Evolutionary conservation across 176 grass and related monocot species (phyloP).

Genomic region (Triticum turgidum): DNA sequence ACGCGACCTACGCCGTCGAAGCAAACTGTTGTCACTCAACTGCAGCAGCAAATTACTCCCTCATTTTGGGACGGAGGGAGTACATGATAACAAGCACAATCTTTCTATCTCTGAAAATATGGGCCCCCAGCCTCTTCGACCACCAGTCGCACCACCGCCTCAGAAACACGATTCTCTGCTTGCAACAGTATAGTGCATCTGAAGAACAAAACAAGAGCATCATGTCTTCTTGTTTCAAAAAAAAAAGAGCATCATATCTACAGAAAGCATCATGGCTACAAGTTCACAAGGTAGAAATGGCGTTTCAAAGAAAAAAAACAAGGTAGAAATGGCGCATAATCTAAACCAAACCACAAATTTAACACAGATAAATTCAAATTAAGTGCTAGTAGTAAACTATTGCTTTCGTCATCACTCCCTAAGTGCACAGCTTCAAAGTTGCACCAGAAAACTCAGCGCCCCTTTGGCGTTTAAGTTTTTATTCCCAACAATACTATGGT

Average conservation of each 20-base stretch:
- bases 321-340: neutral
- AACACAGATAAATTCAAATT: conserved; percentile 5
- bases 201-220: conserved; percentile 50
- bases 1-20: neutral
- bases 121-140: neutral
- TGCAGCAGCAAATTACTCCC: neutral
- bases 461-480: conserved; percentile 16
- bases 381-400: conserved; percentile 30
- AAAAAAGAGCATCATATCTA: conserved; percentile 39
- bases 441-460: conserved; percentile 34
- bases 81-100: neutral
- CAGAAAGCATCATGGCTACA: conserved; percentile 25
- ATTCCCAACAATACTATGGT: neutral
- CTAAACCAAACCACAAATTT: conserved; percentile 28
- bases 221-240: neutral
- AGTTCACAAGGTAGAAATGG: neutral
- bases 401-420: neutral
- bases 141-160: conserved; percentile 5
- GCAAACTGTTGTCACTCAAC: neutral
- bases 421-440: conserved; percentile 28
- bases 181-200: conserved; percentile 38
- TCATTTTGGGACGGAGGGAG: too few species aligned
- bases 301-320: neutral
- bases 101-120: neutral
- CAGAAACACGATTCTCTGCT: conserved; percentile 26